Base-by-base conservation (phyloP, 768 basidiomycete species). In the Mycena belliarum region DNA sequence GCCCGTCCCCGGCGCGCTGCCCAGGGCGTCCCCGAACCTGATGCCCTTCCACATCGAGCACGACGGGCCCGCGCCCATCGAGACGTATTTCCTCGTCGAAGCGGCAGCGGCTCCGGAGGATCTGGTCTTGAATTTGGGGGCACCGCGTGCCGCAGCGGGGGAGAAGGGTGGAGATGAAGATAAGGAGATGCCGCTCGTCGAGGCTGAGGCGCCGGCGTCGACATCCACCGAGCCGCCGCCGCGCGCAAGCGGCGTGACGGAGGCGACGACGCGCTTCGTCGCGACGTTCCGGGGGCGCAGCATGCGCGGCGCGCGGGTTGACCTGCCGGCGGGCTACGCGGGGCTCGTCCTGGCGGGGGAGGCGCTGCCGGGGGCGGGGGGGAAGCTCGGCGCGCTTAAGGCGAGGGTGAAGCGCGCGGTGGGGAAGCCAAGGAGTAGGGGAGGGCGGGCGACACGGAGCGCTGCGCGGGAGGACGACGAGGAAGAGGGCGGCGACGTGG, bases 31-130 rank as follows among this genome's bases (percentile, higher is more conserved):
- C 3, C 90, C 89, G 1, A 79, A 86, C 66, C 78, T 95, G 28
- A 91, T 95, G 89, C 92, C 92, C 6, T 94, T 95, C 61, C 84
- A 88, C 63, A 85, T 93, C 45, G 72, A 78, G 14, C 84, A 91
- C 70, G 76, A 79, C 11, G 92, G 92, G 0, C 79, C 80, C 20
- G 91, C 91, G 1, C 84, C 86, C 6, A 75, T 93, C 18, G 87
- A 87, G 4, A 86, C 87, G 6, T 94, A 86, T 69, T 85, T 93
- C 69, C 80, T 79, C 43, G 76, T 86, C 50, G 79, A 79, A n/a
- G 68, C 75, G n/a, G 69, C 10, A 68, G 69, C 24, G n/a, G n/a
- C n/a, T n/a, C n/a, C n/a, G n/a, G n/a, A n/a, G n/a, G n/a, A n/a
- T n/a, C n/a, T n/a, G n/a, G n/a, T n/a, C n/a, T n/a, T n/a, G n/a